Evolutionary conservation across 805 yeast species (phyloP).

Genomic region (Candida morakotiae): DNA sequence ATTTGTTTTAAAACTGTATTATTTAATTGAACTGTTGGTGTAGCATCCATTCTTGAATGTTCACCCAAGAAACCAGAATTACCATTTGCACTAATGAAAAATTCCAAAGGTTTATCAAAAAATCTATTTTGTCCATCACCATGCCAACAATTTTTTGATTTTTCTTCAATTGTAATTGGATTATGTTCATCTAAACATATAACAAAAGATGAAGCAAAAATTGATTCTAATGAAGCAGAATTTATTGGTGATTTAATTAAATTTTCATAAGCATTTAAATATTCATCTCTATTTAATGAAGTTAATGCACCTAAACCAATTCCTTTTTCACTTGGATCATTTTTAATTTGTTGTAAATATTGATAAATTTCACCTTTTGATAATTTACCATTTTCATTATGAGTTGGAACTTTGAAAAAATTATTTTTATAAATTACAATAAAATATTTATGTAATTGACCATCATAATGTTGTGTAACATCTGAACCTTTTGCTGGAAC

Average conservation of each 20-base stretch:
- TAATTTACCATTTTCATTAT: slow-evolving; percentile 48
- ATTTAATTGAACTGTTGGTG: slow-evolving; percentile 87
- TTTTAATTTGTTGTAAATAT: slow-evolving; percentile 54
- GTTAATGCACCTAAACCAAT: slow-evolving; percentile 76
- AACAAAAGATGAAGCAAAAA: slow-evolving; percentile 76
- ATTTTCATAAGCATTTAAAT: slow-evolving; percentile 58
- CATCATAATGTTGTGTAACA: slow-evolving; percentile 50
- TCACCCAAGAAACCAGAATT: slow-evolving; percentile 92
- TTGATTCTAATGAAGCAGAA: slow-evolving; percentile 55
- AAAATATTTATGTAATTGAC: slow-evolving; percentile 57
- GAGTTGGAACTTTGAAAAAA: slow-evolving; percentile 66
- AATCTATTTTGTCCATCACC: slow-evolving; percentile 91
- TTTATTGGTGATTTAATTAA: slow-evolving; percentile 61
- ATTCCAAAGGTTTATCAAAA: slow-evolving; percentile 88
- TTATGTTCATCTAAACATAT: slow-evolving; percentile 69
- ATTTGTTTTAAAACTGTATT: slow-evolving; percentile 65
- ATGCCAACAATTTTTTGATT: slow-evolving; percentile 86
- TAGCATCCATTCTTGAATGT: slow-evolving; percentile 98
- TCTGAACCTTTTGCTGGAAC: slow-evolving; percentile 70
- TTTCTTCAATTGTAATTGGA: slow-evolving; percentile 79
- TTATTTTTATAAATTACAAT: slow-evolving; percentile 72
- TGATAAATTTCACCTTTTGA: slow-evolving; percentile 47
- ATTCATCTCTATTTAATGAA: slow-evolving; percentile 79
- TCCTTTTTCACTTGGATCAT: slow-evolving; percentile 34
- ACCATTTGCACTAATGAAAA: slow-evolving; percentile 77